Conservation (phyloP, 768 basidiomycete genomes). For the Mrakia frigida region DNA sequence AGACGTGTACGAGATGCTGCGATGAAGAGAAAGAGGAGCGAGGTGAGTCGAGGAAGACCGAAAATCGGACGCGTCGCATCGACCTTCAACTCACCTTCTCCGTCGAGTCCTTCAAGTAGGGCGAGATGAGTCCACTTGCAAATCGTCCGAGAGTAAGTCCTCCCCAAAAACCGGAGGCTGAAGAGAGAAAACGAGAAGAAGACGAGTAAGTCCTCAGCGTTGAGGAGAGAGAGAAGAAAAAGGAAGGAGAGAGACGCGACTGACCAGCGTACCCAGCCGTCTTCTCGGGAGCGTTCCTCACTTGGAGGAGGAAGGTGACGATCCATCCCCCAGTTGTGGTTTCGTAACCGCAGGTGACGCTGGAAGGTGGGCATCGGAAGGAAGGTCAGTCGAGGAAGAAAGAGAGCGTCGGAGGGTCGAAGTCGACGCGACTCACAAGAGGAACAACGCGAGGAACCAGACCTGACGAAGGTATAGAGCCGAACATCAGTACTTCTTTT, state of each 20-base stretch:
- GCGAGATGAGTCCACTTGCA: neutral
- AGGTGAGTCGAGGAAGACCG: neutral
- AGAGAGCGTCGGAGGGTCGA: no score
- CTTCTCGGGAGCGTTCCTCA: neutral
- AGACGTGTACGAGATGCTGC: neutral
- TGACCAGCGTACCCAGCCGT: neutral
- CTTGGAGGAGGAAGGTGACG: neutral
- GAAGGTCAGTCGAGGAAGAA: no score
- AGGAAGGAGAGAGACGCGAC: neutral
- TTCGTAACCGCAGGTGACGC: neutral
- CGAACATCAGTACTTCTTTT: no score
- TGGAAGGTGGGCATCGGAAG: no score
- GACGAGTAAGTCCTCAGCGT: no score
- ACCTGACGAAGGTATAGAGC: neutral
- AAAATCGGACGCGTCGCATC: no score
- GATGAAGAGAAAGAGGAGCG: neutral
- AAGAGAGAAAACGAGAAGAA: neutral
- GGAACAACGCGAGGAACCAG: neutral
- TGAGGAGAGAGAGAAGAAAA: neutral
- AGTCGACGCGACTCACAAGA: neutral
- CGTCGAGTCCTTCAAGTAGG: neutral
- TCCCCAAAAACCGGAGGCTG: constrained; percentile 17
- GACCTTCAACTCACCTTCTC: constrained; percentile 8
- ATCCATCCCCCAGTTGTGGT: constrained; percentile 8
- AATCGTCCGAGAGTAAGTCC: neutral